Percentiles rank a stretch among this genome's conserved stretches.
Evolutionary conservation across 2,329 filamentous ascomycete genomes (phyloP).

Genomic region (Cladosporium sp.): DNA sequence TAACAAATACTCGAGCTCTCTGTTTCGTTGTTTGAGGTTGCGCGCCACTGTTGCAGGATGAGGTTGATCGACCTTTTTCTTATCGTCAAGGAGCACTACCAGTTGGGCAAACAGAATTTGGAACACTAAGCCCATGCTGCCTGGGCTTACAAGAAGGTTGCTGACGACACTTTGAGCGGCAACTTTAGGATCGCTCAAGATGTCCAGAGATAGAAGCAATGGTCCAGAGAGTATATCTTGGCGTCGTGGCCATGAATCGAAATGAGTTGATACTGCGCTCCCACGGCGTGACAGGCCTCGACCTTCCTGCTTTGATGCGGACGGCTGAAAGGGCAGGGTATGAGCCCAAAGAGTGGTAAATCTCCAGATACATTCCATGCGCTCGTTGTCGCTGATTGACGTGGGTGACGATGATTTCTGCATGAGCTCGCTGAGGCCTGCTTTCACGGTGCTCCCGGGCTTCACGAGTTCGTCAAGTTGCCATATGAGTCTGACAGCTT

Average conservation of each 20-base stretch:
- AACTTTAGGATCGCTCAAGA: conserved; percentile 66
- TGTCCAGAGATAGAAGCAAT: conserved; percentile 75
- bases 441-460: conserved; percentile 18
- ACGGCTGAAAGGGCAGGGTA: conserved; percentile 39
- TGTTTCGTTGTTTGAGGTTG: conserved; percentile 1
- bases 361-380: conserved; percentile 9
- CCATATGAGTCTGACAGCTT: conserved; percentile 83
- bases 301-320: conserved; percentile 18
- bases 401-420: conserved; percentile 5
- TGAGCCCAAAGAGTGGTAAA: conserved; percentile 79
- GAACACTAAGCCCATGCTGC: conserved; percentile 48
- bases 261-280: conserved; percentile 36
- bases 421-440: conserved; percentile 12
- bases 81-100: conserved; percentile 10
- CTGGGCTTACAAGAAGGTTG: conserved; percentile 69
- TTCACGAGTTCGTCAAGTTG: conserved; percentile 59
- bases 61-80: background rate
- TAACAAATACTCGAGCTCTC: conserved; percentile 75
- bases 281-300: conserved; percentile 14
- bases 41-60: background rate
- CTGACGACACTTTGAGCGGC: conserved; percentile 73
- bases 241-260: conserved; percentile 32
- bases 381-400: background rate
- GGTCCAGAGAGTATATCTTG: conserved; percentile 75
- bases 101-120: conserved; percentile 27